phyloP scores from a whole-genome alignment of 2,329 filamentous ascomycete species.

The Hypoxylon sp. region DNA sequence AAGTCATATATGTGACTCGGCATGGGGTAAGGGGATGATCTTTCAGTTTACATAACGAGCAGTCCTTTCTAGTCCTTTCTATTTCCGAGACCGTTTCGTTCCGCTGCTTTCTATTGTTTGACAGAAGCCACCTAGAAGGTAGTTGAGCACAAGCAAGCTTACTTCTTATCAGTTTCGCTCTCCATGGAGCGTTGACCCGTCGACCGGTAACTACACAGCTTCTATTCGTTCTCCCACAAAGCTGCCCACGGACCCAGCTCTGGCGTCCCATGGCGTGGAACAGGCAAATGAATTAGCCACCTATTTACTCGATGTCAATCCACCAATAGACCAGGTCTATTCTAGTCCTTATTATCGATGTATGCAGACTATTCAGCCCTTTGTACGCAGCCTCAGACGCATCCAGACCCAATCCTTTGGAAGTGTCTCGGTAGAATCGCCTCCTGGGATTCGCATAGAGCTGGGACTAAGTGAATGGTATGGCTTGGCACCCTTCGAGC shows the following conservation, averaged over 20 bases:
- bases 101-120: not conserved
- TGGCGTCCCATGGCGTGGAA: slow-evolving; percentile 87
- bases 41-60: slow-evolving; percentile 12
- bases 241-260: slow-evolving; percentile 87
- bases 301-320: slow-evolving; percentile 73
- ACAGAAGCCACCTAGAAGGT: slow-evolving; percentile 30
- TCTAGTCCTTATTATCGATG: slow-evolving; percentile 90
- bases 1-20: slow-evolving; percentile 80
- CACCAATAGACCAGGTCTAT: slow-evolving; percentile 83
- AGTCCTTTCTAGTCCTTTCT: slow-evolving; percentile 1
- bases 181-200: slow-evolving; percentile 87
- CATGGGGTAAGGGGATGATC: slow-evolving; percentile 74
- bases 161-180: slow-evolving; percentile 79
- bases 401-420: slow-evolving; percentile 30
- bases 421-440: slow-evolving; percentile 40
- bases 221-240: slow-evolving; percentile 85
- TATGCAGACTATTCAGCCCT: slow-evolving; percentile 84
- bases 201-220: slow-evolving; percentile 83
- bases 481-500: slow-evolving; percentile 85
- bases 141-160: slow-evolving; percentile 40
- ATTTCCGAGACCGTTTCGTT: slow-evolving; percentile 32
- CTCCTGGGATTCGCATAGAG: slow-evolving; percentile 67
- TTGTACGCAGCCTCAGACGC: slow-evolving; percentile 60
- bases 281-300: slow-evolving; percentile 84
- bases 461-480: slow-evolving; percentile 87